Conservation (phyloP, 2,329 filamentous ascomycete genomes). For the Calonectria crousiana region DNA sequence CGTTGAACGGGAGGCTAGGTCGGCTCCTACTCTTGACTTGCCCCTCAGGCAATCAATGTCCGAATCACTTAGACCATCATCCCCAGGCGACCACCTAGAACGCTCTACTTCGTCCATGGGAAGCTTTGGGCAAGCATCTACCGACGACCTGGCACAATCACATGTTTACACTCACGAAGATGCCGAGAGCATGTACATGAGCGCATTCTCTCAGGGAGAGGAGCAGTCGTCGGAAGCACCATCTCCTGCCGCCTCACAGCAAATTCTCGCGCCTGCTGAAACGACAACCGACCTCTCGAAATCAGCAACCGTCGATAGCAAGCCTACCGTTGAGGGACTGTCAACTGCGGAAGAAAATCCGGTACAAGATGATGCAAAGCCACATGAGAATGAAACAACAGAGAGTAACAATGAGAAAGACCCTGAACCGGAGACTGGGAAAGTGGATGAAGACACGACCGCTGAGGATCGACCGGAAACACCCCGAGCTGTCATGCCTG, state of each 20-base stretch:
- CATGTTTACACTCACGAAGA: constrained; percentile 83
- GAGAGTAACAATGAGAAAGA: background rate
- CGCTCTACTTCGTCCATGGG: constrained; percentile 29
- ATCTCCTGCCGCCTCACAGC: constrained; percentile 24
- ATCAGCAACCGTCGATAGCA: background rate
- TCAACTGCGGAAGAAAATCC: background rate
- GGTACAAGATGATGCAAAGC: background rate
- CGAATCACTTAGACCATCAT: constrained; percentile 13
- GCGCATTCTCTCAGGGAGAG: constrained; percentile 68
- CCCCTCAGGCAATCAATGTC: constrained; percentile 33
- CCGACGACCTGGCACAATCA: constrained; percentile 71
- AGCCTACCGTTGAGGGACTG: background rate
- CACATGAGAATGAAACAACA: background rate
- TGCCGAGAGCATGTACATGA: constrained; percentile 90
- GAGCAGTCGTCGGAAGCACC: constrained; percentile 37
- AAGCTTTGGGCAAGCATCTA: constrained; percentile 30
- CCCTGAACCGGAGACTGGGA: background rate
- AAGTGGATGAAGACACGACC: background rate
- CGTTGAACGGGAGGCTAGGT: constrained; percentile 33
- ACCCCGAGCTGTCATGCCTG: constrained; percentile 58
- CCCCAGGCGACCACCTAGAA: constrained; percentile 25
- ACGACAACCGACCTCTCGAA: background rate
- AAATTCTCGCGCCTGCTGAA: constrained; percentile 12
- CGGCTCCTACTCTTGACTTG: constrained; percentile 35
- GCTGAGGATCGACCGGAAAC: constrained; percentile 20